A percentile compares a stretch with the other conserved stretches of the same genome.
phyloP scores from a whole-genome alignment of 192 early-diverging fungal species.

The Coemansia sp. region DNA sequence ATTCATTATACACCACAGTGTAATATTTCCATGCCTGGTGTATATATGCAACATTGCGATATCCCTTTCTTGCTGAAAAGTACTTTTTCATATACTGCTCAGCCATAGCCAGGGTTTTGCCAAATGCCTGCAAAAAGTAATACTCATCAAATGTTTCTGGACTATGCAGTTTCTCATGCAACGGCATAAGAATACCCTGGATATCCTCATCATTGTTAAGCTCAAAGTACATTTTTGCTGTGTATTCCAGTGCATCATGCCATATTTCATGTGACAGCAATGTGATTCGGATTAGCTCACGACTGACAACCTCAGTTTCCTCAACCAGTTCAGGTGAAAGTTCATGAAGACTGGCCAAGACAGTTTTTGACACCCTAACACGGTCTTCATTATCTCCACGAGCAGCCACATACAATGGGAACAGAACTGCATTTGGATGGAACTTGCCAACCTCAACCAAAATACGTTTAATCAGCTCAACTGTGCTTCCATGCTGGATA shows the following conservation, averaged over 20 bases:
- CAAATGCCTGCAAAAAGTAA: constrained; percentile 88
- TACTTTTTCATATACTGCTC: constrained; percentile 82
- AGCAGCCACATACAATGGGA: constrained; percentile 91
- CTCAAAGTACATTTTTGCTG: constrained; percentile 76
- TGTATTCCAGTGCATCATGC: constrained; percentile 89
- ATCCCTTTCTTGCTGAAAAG: constrained; percentile 48
- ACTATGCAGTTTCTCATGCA: constrained; percentile 68
- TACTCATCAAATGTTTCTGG: constrained; percentile 88
- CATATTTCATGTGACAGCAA: constrained; percentile 97
- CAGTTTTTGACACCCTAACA: constrained; percentile 69
- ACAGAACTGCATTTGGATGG: constrained; percentile 94
- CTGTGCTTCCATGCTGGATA: constrained; percentile 70
- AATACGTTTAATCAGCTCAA: constrained; percentile 83
- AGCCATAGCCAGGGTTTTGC: constrained; percentile 81
- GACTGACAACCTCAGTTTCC: constrained; percentile 84
- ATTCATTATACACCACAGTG: constrained; percentile 63
- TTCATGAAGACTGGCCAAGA: constrained; percentile 87
- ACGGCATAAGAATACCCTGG: constrained; percentile 78
- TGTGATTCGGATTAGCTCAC: constrained; percentile 92
- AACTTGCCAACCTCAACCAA: constrained; percentile 87
- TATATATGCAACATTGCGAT: constrained; percentile 72
- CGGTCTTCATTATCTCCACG: constrained; percentile 77
- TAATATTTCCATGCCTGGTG: constrained; percentile 95
- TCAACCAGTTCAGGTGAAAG: constrained; percentile 81
- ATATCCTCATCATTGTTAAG: constrained; percentile 83